Percentiles rank a stretch among this genome's conserved stretches.
Evolutionary conservation across 2,329 filamentous ascomycete species (phyloP).

Genomic region (Blumeriella jaapii): DNA sequence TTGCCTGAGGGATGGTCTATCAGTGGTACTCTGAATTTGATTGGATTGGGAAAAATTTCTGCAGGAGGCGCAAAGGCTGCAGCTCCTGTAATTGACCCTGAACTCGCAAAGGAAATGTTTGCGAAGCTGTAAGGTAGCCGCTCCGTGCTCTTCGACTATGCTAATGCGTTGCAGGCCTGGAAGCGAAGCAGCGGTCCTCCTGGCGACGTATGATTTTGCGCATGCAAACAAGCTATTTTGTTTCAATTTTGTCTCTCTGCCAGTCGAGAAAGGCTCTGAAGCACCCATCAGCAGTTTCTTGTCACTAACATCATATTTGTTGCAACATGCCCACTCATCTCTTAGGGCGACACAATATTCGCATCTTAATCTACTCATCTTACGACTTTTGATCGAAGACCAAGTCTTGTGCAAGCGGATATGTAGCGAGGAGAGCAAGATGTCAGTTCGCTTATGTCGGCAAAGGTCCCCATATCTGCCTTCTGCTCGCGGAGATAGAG

Average conservation of each 20-base stretch:
- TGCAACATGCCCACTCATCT: slow-evolving; percentile 86
- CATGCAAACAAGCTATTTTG: slow-evolving; percentile 95
- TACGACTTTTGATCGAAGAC: slow-evolving; percentile 83
- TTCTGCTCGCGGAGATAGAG: slow-evolving; percentile 56
- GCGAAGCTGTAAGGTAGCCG: slow-evolving; percentile 52
- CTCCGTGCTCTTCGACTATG: slow-evolving; percentile 1
- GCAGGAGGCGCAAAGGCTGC: slow-evolving; percentile 55
- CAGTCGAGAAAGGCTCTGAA: slow-evolving; percentile 53
- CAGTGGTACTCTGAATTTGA: slow-evolving; percentile 67
- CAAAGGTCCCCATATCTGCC: slow-evolving; percentile 83
- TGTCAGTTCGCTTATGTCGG: slow-evolving; percentile 70
- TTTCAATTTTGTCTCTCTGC: slow-evolving; percentile 61
- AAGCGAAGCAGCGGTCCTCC: slow-evolving; percentile 64
- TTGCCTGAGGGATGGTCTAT: slow-evolving; percentile 82
- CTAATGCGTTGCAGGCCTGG: slow-evolving; percentile 49
- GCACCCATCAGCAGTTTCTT: slow-evolving; percentile 72
- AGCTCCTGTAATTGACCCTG: slow-evolving; percentile 55
- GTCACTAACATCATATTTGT: slow-evolving; percentile 81
- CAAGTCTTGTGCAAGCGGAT: slow-evolving; percentile 69
- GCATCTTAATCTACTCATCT: slow-evolving; percentile 71
- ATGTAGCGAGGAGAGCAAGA: slow-evolving; percentile 66
- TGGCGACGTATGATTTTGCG: slow-evolving; percentile 86
- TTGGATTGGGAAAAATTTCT: slow-evolving; percentile 69
- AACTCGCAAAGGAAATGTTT: slow-evolving; percentile 76
- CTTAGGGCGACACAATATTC: slow-evolving; percentile 69